Evolutionary conservation across 1,284 basidiomycete genomes (phyloP).

Genomic region (Ustilago bromivora): DNA sequence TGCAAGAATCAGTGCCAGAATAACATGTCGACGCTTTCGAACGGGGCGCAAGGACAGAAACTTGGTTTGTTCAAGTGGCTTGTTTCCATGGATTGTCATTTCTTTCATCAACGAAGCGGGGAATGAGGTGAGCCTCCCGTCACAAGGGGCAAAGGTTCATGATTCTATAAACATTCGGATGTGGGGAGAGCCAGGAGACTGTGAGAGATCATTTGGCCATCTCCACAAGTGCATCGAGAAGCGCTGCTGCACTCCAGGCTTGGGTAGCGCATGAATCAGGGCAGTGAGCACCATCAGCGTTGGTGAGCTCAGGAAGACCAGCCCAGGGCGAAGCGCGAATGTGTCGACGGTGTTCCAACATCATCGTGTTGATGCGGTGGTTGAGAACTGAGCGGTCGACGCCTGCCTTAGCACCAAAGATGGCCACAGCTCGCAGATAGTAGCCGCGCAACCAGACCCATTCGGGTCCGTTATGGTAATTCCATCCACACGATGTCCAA

Average conservation of each 20-base stretch:
- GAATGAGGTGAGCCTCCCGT: background rate
- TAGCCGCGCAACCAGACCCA: conserved; percentile 96
- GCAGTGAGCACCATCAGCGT: conserved; percentile 57
- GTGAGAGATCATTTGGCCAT: conserved; percentile 33
- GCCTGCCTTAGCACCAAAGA: conserved; percentile 70
- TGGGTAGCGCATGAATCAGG: conserved; percentile 64
- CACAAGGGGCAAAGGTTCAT: background rate
- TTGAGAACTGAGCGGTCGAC: conserved; percentile 43
- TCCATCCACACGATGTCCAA: conserved; percentile 56
- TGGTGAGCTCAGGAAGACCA: conserved; percentile 65
- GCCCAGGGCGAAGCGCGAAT: conserved; percentile 59
- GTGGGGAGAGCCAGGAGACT: background rate
- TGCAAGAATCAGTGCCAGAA: background rate
- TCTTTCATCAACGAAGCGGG: background rate
- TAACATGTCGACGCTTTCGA: background rate
- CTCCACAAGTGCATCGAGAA: conserved; percentile 60
- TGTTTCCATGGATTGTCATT: background rate
- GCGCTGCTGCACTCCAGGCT: conserved; percentile 62
- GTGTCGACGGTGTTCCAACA: conserved; percentile 55
- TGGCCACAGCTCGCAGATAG: conserved; percentile 85
- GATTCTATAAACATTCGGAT: background rate
- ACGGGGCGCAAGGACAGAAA: background rate
- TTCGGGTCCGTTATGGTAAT: conserved; percentile 78
- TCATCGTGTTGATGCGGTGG: conserved; percentile 53
- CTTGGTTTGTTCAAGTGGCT: background rate